These are phyloP conservation scores for Pythium apleroticum DNA, from an alignment of 352 stramenopile genomes.

Conservation along the genomic window DNA sequence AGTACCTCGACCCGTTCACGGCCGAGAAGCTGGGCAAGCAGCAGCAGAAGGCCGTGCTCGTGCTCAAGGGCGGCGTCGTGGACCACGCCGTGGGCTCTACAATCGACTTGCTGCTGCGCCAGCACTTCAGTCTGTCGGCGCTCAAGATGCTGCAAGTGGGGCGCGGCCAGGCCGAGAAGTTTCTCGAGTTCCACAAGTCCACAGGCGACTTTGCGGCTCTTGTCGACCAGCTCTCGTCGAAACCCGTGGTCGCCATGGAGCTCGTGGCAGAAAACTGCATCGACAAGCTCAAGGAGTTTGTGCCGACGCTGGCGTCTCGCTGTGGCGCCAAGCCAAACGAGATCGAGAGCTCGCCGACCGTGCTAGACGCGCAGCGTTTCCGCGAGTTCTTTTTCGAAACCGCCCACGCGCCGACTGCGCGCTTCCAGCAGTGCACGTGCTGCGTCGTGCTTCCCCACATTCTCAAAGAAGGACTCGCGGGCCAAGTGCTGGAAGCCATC, in stretches of 20 bases:
- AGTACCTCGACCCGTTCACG: slow-evolving; percentile 84
- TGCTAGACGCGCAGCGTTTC: slow-evolving; percentile 57
- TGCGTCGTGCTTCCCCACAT: slow-evolving; percentile 92
- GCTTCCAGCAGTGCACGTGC: slow-evolving; percentile 89
- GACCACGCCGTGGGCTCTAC: slow-evolving; percentile 43
- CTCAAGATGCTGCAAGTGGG: slow-evolving; percentile 77
- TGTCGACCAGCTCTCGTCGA: slow-evolving; percentile 39
- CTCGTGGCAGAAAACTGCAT: slow-evolving; percentile 76
- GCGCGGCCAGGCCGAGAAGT: slow-evolving; percentile 49
- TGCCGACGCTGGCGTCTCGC: slow-evolving; percentile 38
- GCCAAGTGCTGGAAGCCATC: slow-evolving; percentile 86
- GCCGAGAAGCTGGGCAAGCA: slow-evolving; percentile 60
- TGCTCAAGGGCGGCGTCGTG: slow-evolving; percentile 61
- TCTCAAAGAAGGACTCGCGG: slow-evolving; percentile 82
- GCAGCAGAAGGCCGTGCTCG: slow-evolving; percentile 68
- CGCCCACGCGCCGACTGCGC: slow-evolving; percentile 58
- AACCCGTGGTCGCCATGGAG: slow-evolving; percentile 66
- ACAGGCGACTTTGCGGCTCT: slow-evolving; percentile 31
- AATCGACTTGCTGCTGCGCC: slow-evolving; percentile 53
- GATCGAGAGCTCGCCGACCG: slow-evolving; percentile 49
- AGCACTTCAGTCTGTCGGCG: slow-evolving; percentile 71
- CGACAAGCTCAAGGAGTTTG: slow-evolving; percentile 56
- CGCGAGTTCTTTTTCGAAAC: slow-evolving; percentile 67
- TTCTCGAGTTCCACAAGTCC: slow-evolving; percentile 46
- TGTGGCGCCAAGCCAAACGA: slow-evolving; percentile 45